These are phyloP conservation scores for Phlegmacium glaucopus DNA, from an alignment of 768 basidiomycete genomes.

Conservation along the genomic window DNA sequence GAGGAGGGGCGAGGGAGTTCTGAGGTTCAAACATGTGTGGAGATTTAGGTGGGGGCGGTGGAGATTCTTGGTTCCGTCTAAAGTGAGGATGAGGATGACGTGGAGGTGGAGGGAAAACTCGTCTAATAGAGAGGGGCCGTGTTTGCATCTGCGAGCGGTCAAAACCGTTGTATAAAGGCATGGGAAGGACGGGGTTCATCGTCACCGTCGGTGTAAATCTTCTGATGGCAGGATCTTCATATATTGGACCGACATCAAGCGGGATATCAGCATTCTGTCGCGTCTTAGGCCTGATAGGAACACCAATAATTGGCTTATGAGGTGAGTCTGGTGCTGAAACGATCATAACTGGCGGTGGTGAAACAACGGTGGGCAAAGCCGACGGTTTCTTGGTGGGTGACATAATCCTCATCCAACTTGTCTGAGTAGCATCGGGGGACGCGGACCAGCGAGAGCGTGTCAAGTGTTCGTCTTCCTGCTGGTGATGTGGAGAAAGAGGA, in stretches of 20 bases:
- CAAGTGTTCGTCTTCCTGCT: not conserved
- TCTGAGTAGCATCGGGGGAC: constrained; percentile 28
- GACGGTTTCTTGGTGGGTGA: constrained; percentile 21
- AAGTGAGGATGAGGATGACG: constrained; percentile 13
- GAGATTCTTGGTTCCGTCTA: constrained; percentile 9
- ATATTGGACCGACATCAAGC: constrained; percentile 17
- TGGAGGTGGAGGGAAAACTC: constrained; percentile 13
- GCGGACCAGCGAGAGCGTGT: constrained; percentile 33
- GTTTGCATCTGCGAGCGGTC: constrained; percentile 11
- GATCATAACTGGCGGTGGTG: constrained; percentile 7
- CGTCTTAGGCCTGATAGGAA: constrained; percentile 23
- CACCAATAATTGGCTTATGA: constrained; percentile 16
- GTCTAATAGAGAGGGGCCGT: not conserved
- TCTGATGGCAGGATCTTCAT: constrained; percentile 14
- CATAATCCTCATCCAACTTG: constrained; percentile 32
- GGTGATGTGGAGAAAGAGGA: constrained; percentile 4
- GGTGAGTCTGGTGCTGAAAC: constrained; percentile 9
- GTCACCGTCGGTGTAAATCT: not conserved
- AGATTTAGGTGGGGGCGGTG: constrained; percentile 14
- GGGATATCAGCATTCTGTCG: constrained; percentile 22
- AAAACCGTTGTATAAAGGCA: constrained; percentile 31
- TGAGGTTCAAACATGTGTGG: constrained; percentile 11
- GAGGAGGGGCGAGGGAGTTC: constrained; percentile 15
- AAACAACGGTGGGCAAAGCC: constrained; percentile 2
- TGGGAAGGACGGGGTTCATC: constrained; percentile 8